Conservation (phyloP, 805 yeast species). For the Candida gorgasii region DNA sequence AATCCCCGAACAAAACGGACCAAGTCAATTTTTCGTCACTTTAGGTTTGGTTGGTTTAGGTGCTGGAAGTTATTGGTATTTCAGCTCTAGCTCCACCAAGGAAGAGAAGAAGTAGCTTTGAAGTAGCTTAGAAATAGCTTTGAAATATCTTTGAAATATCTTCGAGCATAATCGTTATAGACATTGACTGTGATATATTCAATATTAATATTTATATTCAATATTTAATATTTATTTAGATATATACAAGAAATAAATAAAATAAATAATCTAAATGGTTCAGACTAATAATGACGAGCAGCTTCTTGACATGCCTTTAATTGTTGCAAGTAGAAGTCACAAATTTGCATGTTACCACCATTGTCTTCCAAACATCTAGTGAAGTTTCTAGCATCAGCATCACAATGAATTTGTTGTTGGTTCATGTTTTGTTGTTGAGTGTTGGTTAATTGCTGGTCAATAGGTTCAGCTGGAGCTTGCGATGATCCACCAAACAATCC, state of each 20-base stretch:
- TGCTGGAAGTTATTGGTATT: slow-evolving; percentile 30
- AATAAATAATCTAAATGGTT: neutral
- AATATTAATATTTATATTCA: too few species aligned
- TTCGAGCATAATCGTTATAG: too few species aligned
- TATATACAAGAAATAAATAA: slow-evolving; percentile 10
- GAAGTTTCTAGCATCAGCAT: slow-evolving; percentile 89
- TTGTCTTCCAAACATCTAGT: slow-evolving; percentile 95
- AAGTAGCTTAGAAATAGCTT: too few species aligned
- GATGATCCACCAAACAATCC: slow-evolving; percentile 84
- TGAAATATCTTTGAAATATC: neutral
- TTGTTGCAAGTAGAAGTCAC: slow-evolving; percentile 96
- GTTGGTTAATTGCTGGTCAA: slow-evolving; percentile 38
- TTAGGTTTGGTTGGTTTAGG: slow-evolving; percentile 30
- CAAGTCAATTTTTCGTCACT: slow-evolving; percentile 18
- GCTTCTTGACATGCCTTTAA: slow-evolving; percentile 97
- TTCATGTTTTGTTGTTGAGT: slow-evolving; percentile 37
- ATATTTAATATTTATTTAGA: slow-evolving; percentile 5
- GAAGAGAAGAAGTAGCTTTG: slow-evolving; percentile 4
- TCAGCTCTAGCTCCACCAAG: slow-evolving; percentile 3
- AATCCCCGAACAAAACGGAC: slow-evolving; percentile 6
- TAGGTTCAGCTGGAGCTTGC: slow-evolving; percentile 42
- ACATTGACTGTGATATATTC: too few species aligned
- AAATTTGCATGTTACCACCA: slow-evolving; percentile 92
- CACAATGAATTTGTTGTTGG: slow-evolving; percentile 65
- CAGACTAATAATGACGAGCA: slow-evolving; percentile 70